Base-by-base conservation (phyloP, 148 eudicot species). In the Oxyria digyna region DNA sequence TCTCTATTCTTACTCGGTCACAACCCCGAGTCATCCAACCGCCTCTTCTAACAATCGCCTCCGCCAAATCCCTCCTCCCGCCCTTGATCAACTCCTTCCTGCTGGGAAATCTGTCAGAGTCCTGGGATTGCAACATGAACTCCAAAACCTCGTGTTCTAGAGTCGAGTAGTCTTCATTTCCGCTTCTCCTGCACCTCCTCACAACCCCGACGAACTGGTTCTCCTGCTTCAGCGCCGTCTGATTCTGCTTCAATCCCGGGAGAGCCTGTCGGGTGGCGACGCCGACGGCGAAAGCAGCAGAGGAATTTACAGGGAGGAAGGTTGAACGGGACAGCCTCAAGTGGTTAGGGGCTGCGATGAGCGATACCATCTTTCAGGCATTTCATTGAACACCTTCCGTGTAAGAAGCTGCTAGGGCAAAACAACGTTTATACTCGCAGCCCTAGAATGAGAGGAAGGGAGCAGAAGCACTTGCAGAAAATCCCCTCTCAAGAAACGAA, bases 1-100 rank as follows among this genome's bases (percentile, higher is more conserved):
- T n/a, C n/a, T n/a, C n/a, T n/a, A n/a, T n/a, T n/a, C n/a, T n/a
- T n/a, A n/a, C n/a, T n/a, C n/a, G n/a, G n/a, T 81, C 89, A 95
- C 97, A 91, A 12, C 97, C 97, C 52, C 83, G 57, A 29, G 85
- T 74, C 79, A 86, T 78, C 97, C 97, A 91, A 45, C 97, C 95
- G 48, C 95, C 95, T 69, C 68, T 82, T 73, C 64, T 78, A 69
- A 74, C 40, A 26, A 91, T 85, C 21, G 78, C 87, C 69, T 83
- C 82, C 42, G 77, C 88, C 82, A 91, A 91, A 80, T 88, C 97
- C 72, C 48, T 21, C 71, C 89, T 88, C 9, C 97, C 91, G 71
- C 77, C 88, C 4, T 78, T 72, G 67, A 77, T 50, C 54, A 91
- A 62, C 71, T 91, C 87, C 8, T 73, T 69, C 76, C 74, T 91